These are phyloP conservation scores for Neobulgaria alba DNA, from an alignment of 2,329 filamentous ascomycete genomes.

Conservation along the genomic window DNA sequence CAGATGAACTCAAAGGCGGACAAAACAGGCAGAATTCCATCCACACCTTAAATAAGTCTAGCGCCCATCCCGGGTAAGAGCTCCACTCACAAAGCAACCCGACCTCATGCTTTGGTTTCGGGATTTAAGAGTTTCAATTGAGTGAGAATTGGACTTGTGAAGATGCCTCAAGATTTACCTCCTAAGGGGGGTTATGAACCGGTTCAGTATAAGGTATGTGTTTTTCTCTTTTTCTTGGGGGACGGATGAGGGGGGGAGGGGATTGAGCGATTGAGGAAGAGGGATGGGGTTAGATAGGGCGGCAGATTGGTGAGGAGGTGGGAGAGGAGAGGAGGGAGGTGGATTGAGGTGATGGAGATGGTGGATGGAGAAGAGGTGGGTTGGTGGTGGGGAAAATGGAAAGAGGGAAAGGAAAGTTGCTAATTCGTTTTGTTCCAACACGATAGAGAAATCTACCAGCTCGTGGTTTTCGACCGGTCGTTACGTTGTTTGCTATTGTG, in stretches of 20 bases:
- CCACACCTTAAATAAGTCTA: too few relatives aligned
- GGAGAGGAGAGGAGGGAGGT: background rate
- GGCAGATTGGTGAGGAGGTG: background rate
- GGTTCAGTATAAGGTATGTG: conserved; percentile 87
- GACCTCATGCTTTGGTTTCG: too few relatives aligned
- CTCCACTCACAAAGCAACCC: too few relatives aligned
- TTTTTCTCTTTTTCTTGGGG: background rate
- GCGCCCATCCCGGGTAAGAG: too few relatives aligned
- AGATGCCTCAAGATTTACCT: conserved; percentile 99
- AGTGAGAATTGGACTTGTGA: too few relatives aligned
- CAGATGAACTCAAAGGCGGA: too few relatives aligned
- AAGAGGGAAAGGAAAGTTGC: background rate
- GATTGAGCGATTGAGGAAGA: background rate
- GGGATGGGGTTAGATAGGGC: background rate
- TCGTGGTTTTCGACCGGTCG: conserved; percentile 77
- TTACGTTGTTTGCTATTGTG: conserved; percentile 68
- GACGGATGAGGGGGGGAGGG: background rate
- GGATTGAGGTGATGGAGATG: background rate
- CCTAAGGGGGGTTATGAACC: conserved; percentile 88
- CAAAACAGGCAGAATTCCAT: too few relatives aligned
- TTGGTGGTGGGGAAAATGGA: background rate
- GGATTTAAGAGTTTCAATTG: too few relatives aligned
- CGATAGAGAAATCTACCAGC: conserved; percentile 87
- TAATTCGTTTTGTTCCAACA: conserved; percentile 1
- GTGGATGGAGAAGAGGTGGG: background rate